These are phyloP conservation scores for Sugiyamaella qingdaonensis DNA, from an alignment of 805 yeast species.

Conservation along the genomic window DNA sequence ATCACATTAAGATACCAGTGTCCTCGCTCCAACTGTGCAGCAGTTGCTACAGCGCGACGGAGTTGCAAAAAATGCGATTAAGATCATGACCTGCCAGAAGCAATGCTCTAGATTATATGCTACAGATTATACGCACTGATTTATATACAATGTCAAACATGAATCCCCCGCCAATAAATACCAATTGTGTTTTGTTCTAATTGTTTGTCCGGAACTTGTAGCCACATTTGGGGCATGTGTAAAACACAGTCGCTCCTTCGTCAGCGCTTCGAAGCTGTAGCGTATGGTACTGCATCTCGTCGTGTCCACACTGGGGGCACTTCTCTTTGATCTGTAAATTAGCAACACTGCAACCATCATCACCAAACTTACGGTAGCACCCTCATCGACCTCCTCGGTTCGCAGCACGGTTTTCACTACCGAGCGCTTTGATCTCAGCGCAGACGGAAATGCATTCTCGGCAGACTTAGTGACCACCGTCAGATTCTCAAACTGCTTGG, in stretches of 20 bases:
- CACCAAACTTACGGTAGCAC: slow-evolving; percentile 58
- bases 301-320: slow-evolving; percentile 98
- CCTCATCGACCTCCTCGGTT: slow-evolving; percentile 79
- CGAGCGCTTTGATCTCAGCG: slow-evolving; percentile 73
- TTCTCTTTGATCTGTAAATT: slow-evolving; percentile 71
- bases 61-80: no score
- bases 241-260: slow-evolving; percentile 98
- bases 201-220: slow-evolving; percentile 94
- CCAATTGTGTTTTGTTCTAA: slow-evolving; percentile 29
- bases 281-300: slow-evolving; percentile 97
- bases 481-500: slow-evolving; percentile 61
- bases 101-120: neutral
- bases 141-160: neutral
- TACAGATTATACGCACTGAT: neutral
- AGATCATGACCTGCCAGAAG: no score
- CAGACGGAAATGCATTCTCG: slow-evolving; percentile 91
- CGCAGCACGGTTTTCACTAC: slow-evolving; percentile 83
- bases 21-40: no score
- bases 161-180: no score
- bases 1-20: neutral
- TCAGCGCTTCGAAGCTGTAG: slow-evolving; percentile 96
- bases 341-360: neutral
- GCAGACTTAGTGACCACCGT: slow-evolving; percentile 85
- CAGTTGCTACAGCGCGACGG: no score
- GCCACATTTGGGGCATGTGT: slow-evolving; percentile 91